A percentile compares a stretch with the other conserved stretches of the same genome.
Evolutionary conservation across 2,329 filamentous ascomycete genomes (phyloP).

Genomic region (Mycocentrospora acerina): DNA sequence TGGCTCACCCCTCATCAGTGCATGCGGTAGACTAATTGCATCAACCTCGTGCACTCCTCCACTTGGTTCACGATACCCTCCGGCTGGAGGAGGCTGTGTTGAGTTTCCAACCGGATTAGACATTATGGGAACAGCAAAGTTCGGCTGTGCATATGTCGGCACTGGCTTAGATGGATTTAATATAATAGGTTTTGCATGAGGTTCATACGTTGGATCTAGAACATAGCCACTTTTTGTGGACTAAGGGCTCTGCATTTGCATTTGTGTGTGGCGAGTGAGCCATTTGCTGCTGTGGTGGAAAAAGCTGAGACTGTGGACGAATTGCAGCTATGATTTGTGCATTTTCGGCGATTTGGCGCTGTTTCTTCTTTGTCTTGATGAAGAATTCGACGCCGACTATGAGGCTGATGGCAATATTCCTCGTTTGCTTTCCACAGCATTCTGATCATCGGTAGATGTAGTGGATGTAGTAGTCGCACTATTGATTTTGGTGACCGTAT

Average conservation of each 20-base stretch:
- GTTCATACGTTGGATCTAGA: conserved; percentile 15
- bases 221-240: conserved; percentile 11
- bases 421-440: conserved; percentile 6
- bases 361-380: conserved; percentile 22
- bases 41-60: conserved; percentile 21
- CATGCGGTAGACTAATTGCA: conserved; percentile 15
- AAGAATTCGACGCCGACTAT: conserved; percentile 26
- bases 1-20: neutral
- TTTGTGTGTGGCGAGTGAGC: conserved; percentile 6
- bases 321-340: conserved; percentile 15
- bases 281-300: conserved; percentile 10
- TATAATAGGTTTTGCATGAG: conserved; percentile 14
- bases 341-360: conserved; percentile 17
- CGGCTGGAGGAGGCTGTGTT: conserved; percentile 3
- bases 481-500: conserved; percentile 12
- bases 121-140: conserved; percentile 3
- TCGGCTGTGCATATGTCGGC: conserved; percentile 23
- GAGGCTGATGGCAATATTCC: conserved; percentile 17
- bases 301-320: conserved; percentile 15
- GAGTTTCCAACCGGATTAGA: too few species aligned
- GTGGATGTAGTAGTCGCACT: neutral
- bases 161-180: conserved; percentile 26
- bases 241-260: conserved; percentile 6
- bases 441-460: neutral
- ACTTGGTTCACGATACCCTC: conserved; percentile 9